Conservation (phyloP, 2,329 filamentous ascomycete species). For the Phyllosticta citrichinensis region DNA sequence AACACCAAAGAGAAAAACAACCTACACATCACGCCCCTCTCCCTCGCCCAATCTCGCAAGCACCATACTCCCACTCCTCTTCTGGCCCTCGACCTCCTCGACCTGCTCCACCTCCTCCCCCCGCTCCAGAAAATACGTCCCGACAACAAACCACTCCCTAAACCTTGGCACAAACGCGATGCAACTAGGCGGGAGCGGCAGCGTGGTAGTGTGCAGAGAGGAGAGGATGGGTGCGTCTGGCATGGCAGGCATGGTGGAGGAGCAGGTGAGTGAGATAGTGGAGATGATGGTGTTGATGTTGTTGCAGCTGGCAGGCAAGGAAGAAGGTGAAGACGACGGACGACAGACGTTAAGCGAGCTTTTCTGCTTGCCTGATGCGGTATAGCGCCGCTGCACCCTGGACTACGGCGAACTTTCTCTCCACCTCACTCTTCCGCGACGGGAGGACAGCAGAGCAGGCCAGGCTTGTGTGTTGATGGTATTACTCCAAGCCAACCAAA, state of each 20-base stretch:
- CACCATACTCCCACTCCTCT: slow-evolving; percentile 63
- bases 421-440: no score
- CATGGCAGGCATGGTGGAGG: not conserved
- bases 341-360: not conserved
- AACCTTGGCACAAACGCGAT: slow-evolving; percentile 60
- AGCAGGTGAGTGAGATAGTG: no score
- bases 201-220: slow-evolving; percentile 40
- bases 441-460: no score
- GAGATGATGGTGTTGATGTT: not conserved
- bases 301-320: not conserved
- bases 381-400: not conserved
- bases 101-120: slow-evolving; percentile 29
- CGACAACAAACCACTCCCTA: slow-evolving; percentile 62
- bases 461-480: no score
- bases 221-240: not conserved
- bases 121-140: slow-evolving; percentile 67
- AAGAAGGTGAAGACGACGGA: not conserved
- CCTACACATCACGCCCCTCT: slow-evolving; percentile 43
- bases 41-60: slow-evolving; percentile 46
- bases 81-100: slow-evolving; percentile 35
- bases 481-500: no score
- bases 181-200: slow-evolving; percentile 66
- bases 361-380: not conserved
- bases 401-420: not conserved
- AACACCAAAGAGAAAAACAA: slow-evolving; percentile 13